These are phyloP conservation scores for Rhododendron ferrugineum DNA, from an alignment of 148 eudicot species.

Conservation along the genomic window DNA sequence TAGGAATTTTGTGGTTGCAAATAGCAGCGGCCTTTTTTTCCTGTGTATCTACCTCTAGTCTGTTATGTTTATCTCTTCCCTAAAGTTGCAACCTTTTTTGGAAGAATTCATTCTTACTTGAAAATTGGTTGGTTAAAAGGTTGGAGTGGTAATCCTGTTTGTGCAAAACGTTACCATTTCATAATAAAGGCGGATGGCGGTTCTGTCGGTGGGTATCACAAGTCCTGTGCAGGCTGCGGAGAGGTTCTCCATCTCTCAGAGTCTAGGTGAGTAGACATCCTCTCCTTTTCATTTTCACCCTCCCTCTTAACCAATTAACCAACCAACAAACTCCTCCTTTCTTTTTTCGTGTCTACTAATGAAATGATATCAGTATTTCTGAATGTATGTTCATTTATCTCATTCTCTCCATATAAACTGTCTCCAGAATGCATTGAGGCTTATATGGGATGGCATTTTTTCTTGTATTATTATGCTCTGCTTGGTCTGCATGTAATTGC, in stretches of 20 bases:
- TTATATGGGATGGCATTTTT: background rate
- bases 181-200: slow-evolving; percentile 59
- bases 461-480: background rate
- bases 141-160: slow-evolving; percentile 71
- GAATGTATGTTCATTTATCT: background rate
- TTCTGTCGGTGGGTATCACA: slow-evolving; percentile 67
- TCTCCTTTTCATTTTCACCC: background rate
- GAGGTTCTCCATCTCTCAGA: slow-evolving; percentile 55
- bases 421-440: background rate
- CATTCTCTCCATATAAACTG: background rate
- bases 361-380: no score
- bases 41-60: background rate
- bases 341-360: background rate
- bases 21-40: background rate
- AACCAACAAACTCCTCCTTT: background rate
- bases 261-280: slow-evolving; percentile 48
- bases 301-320: background rate
- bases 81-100: background rate
- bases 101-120: background rate
- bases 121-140: slow-evolving; percentile 31
- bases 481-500: background rate
- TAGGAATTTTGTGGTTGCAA: no score
- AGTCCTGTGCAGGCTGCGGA: slow-evolving; percentile 75
- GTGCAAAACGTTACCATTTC: slow-evolving; percentile 58
- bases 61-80: background rate